Percentiles rank a stretch among this genome's conserved stretches.
These are phyloP conservation scores for Piper betle DNA, from an alignment of 164 flowering plant genomes.

Conservation along the genomic window DNA sequence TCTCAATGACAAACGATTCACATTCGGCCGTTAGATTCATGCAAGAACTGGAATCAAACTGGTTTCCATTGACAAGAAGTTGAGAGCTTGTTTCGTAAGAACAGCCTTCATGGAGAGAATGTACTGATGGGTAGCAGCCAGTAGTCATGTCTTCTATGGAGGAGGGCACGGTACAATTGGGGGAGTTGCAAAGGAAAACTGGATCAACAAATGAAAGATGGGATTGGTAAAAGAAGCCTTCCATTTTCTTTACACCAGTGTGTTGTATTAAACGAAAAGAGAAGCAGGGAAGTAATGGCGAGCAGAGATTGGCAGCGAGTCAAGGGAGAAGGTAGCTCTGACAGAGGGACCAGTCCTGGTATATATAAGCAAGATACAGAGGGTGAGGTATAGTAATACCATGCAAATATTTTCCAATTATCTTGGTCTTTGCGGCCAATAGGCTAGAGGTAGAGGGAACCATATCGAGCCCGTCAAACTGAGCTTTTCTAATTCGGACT, in stretches of 20 bases:
- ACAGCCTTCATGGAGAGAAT: slow-evolving; percentile 3
- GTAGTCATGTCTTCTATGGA: slow-evolving; percentile 13
- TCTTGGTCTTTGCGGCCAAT: too few relatives aligned
- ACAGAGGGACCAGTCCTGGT: slow-evolving; percentile 1
- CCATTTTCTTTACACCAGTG: slow-evolving; percentile 23
- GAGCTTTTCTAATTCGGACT: too few relatives aligned
- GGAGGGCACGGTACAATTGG: slow-evolving; percentile 15
- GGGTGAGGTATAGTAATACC: slow-evolving; percentile 1
- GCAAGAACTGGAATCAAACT: not conserved
- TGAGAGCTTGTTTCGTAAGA: not conserved
- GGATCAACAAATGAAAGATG: slow-evolving; percentile 33
- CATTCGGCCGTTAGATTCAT: not conserved
- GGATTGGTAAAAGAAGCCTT: slow-evolving; percentile 46
- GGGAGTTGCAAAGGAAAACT: slow-evolving; percentile 15
- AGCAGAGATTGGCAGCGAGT: slow-evolving; percentile 2
- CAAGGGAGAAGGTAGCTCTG: not conserved
- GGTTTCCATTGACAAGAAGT: slow-evolving; percentile 5
- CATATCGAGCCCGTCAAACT: too few relatives aligned
- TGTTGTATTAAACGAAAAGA: not conserved
- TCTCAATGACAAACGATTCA: slow-evolving; percentile 14
- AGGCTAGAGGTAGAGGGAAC: too few relatives aligned
- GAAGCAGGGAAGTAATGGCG: not conserved
- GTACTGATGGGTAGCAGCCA: slow-evolving; percentile 18
- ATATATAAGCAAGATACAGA: not conserved
- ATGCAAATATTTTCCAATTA: slow-evolving; percentile 4